Conservation (phyloP, 2,329 filamentous ascomycete species). For the Apiospora arundinis region DNA sequence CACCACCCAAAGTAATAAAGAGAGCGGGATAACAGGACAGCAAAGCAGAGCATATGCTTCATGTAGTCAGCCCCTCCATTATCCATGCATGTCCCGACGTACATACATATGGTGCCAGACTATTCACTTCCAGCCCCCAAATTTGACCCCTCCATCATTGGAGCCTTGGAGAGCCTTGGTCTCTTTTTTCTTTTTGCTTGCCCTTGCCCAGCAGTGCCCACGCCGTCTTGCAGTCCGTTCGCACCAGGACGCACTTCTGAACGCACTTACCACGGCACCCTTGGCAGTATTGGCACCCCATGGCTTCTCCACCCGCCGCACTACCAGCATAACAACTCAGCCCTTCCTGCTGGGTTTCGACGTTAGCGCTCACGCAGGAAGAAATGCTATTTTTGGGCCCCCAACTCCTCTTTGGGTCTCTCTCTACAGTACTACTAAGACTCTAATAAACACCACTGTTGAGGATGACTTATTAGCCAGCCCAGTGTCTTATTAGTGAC, state of each 20-base stretch:
- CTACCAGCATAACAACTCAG: not conserved
- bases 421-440: not conserved
- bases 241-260: too few species aligned
- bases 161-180: not conserved
- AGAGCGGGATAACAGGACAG: too few species aligned
- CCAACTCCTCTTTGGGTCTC: not conserved
- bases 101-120: not conserved
- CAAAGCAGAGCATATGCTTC: too few species aligned
- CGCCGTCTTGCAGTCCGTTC: not conserved
- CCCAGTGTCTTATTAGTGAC: not conserved
- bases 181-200: not conserved
- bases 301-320: not conserved
- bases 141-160: conserved; percentile 12
- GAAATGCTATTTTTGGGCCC: conserved; percentile 13
- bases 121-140: conserved; percentile 9
- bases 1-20: too few species aligned
- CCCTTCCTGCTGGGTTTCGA: conserved; percentile 8
- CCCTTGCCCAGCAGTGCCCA: too few species aligned
- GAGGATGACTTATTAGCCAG: not conserved
- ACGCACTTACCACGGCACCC: too few species aligned
- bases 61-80: not conserved
- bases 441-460: not conserved
- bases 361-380: conserved; percentile 11
- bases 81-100: not conserved
- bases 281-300: too few species aligned